phyloP scores from a whole-genome alignment of 257 asterid species.

The Nicotiana otophora region DNA sequence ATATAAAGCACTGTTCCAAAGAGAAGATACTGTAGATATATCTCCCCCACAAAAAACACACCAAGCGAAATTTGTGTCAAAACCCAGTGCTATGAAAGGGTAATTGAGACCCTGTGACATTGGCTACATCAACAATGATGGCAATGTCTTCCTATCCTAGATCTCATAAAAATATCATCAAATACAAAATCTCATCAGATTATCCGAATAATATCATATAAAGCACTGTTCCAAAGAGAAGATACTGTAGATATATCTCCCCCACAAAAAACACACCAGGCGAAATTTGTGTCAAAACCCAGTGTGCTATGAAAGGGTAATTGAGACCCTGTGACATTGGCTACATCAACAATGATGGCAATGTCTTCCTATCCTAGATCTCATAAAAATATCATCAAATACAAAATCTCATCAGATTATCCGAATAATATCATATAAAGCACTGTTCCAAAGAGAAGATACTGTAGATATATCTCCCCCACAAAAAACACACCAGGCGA shows the following conservation, averaged over 20 bases:
- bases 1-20: too few relatives aligned
- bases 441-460: background rate
- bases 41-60: too few relatives aligned
- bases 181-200: too few relatives aligned
- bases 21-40: too few relatives aligned
- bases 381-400: background rate
- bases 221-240: background rate
- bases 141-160: background rate
- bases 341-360: background rate
- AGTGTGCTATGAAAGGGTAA: background rate
- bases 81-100: background rate
- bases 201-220: background rate
- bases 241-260: too few relatives aligned
- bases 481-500: background rate
- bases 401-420: too few relatives aligned
- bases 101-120: background rate
- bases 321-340: too few relatives aligned
- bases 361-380: background rate
- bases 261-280: too few relatives aligned
- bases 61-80: background rate
- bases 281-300: background rate
- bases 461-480: too few relatives aligned
- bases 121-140: background rate
- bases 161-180: background rate
- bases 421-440: background rate